Base-by-base conservation (phyloP, 2,329 filamentous ascomycete genomes). In the Microsporum ferrugineum region DNA sequence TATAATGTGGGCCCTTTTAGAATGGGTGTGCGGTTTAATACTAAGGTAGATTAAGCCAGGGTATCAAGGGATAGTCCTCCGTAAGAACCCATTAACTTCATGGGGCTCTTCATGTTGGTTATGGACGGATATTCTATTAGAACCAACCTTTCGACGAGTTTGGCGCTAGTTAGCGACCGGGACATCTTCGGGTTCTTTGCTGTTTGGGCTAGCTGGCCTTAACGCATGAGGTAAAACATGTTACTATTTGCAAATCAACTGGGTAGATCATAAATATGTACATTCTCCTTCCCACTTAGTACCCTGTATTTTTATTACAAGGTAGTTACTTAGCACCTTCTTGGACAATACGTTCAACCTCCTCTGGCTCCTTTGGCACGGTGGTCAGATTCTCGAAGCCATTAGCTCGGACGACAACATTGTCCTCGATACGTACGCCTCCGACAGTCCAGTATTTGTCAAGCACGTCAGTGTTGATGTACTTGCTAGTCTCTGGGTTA, bases 341-440 rank as follows among this genome's bases (percentile, higher is more conserved):
- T 10, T 64, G 60, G 39, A 71, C 71, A 59, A 74, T 63, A 33
- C 61, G 78, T 70, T 91, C 76, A 67, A 91, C 75, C 69, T 89
- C 85, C 59, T 87, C 80, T 1, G 78, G 73, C 57, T 84, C 83
- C 77, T 95, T 95, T 0, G 89, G 88, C 34, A 88, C 88, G 1
- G 82, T 81, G 1, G 91, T 95, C 71, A 97, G 70, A 70, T 95
- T 95, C 74, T 96, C 91, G 68, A 84, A 85, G 0, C 91, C 91
- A 29, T 82, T 78, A 63, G 87, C 79, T 0, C 88, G 94, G 56
- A 97, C 85, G 27, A 94, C 78, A 43, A 97, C 82, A 71, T 92
- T 89, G 70, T 97, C 91, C 76, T 99, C 94, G 63, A 97, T 95
- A 55, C 94, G 83, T 31, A 96, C 90, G 38, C 94, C 94, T 14